These are phyloP conservation scores for Arabidopsis hybrid DNA, from an alignment of 441 rosid genomes.

Conservation along the genomic window DNA sequence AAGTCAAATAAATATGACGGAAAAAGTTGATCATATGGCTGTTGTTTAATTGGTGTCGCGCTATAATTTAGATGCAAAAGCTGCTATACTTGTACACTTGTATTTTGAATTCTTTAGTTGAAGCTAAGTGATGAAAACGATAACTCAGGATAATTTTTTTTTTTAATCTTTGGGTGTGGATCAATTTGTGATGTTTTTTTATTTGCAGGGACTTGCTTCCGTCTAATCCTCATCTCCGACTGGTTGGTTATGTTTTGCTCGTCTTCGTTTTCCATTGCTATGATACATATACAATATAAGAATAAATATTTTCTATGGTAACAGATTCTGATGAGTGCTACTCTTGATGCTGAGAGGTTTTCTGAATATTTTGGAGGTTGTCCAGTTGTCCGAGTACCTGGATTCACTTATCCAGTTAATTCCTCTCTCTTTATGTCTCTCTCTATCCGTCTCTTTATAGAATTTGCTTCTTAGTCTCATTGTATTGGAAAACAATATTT, in stretches of 20 bases:
- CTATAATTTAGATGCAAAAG: conserved; percentile 10
- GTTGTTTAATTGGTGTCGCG: background rate
- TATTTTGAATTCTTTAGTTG: background rate
- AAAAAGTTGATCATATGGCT: background rate
- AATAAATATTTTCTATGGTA: background rate
- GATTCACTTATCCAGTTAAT: conserved; percentile 92
- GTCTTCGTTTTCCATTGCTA: conserved; percentile 21
- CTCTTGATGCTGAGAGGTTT: conserved; percentile 90
- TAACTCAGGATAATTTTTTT: background rate
- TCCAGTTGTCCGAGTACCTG: conserved; percentile 88
- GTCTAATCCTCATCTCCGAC: conserved; percentile 77
- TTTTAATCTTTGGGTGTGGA: conserved; percentile 19
- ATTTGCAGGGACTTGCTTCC: conserved; percentile 92
- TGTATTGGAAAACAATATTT: conserved; percentile 24
- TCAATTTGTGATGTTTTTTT: conserved; percentile 19
- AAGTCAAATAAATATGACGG: background rate
- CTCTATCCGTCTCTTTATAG: background rate
- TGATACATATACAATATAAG: background rate
- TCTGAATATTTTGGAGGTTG: conserved; percentile 94
- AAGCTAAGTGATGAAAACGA: background rate
- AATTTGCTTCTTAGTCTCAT: conserved; percentile 7
- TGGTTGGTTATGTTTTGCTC: conserved; percentile 67
- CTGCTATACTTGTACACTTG: conserved; percentile 4
- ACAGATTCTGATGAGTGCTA: conserved; percentile 99
- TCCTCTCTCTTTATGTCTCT: conserved; percentile 12